These are phyloP conservation scores for Fusarium sp. DNA, from an alignment of 2,329 filamentous ascomycete species.

Conservation along the genomic window DNA sequence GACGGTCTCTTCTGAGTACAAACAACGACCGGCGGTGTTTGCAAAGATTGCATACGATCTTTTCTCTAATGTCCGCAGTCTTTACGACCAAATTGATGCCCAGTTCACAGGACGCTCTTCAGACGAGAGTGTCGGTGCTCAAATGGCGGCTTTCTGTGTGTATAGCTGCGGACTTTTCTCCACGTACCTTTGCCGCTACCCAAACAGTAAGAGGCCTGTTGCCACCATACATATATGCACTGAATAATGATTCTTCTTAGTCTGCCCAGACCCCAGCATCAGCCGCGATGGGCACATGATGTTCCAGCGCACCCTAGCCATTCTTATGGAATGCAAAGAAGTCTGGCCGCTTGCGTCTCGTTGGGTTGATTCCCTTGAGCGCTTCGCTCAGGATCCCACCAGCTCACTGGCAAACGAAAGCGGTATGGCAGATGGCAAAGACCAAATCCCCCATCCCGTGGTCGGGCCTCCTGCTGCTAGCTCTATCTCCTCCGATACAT, in stretches of 20 bases:
- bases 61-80: constrained; percentile 63
- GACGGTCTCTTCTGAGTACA: constrained; percentile 57
- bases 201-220: constrained; percentile 57
- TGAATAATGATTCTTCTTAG: constrained; percentile 49
- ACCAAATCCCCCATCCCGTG: constrained; percentile 50
- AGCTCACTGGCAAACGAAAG: constrained; percentile 59
- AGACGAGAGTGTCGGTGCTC: constrained; percentile 66
- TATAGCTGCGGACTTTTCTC: constrained; percentile 69
- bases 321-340: constrained; percentile 64
- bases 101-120: constrained; percentile 63
- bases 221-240: neutral
- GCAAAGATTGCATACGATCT: constrained; percentile 62
- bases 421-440: constrained; percentile 66
- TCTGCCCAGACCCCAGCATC: constrained; percentile 60
- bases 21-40: constrained; percentile 58
- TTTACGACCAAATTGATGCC: constrained; percentile 66
- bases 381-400: constrained; percentile 62
- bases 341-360: constrained; percentile 68
- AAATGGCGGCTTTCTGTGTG: constrained; percentile 69
- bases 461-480: constrained; percentile 31
- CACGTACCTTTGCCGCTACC: constrained; percentile 67
- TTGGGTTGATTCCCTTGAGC: constrained; percentile 66
- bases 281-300: constrained; percentile 61
- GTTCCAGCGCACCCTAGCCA: constrained; percentile 61
- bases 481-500: constrained; percentile 23